These are phyloP conservation scores for Rosa lucieae DNA, from an alignment of 306 rosid genomes.

Conservation along the genomic window DNA sequence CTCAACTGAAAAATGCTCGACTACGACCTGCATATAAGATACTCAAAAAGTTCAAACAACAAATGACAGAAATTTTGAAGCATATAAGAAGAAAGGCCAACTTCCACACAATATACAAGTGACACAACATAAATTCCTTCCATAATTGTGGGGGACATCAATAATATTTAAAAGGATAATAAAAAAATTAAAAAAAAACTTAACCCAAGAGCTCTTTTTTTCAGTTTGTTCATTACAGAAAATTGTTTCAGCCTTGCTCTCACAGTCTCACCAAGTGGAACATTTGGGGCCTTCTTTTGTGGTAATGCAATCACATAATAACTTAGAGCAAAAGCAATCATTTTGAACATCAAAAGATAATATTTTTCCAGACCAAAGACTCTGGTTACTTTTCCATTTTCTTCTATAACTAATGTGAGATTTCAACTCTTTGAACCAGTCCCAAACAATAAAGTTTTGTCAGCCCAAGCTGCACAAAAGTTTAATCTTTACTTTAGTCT, in stretches of 20 bases:
- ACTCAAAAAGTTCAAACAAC: too few relatives aligned
- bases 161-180: too few relatives aligned
- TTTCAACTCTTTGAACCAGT: neutral
- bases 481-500: neutral
- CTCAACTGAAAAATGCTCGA: too few relatives aligned
- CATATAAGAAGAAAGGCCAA: too few relatives aligned
- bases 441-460: neutral
- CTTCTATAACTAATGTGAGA: neutral
- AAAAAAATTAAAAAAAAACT: too few relatives aligned
- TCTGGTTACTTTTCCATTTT: neutral
- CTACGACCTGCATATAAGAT: too few relatives aligned
- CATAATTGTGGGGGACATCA: too few relatives aligned
- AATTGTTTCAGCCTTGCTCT: conserved; percentile 62
- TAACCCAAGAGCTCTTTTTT: too few relatives aligned
- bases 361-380: neutral
- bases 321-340: neutral
- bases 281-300: conserved; percentile 66
- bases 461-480: neutral
- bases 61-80: too few relatives aligned
- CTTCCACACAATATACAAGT: too few relatives aligned
- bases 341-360: neutral
- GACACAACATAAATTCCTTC: too few relatives aligned
- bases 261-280: conserved; percentile 60
- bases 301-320: too few relatives aligned
- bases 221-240: conserved; percentile 64